These are phyloP conservation scores for Cystofilobasidium macerans DNA, from an alignment of 768 basidiomycete species.

Conservation along the genomic window DNA sequence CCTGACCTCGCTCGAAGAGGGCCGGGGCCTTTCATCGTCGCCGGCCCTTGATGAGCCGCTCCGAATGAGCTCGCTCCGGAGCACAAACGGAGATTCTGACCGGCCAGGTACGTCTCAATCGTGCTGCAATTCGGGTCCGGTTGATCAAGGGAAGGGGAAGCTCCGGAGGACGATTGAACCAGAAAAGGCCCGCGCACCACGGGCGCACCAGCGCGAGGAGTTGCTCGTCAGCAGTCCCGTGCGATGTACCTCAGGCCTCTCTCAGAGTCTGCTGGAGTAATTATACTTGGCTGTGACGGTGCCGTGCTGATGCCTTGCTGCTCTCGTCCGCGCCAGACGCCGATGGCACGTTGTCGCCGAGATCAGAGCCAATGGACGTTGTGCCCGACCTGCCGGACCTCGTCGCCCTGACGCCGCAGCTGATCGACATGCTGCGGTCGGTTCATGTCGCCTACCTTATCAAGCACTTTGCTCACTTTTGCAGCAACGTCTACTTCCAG, in stretches of 20 bases:
- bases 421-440: neutral
- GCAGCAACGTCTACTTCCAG: neutral
- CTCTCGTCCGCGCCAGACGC: neutral
- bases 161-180: too few species aligned
- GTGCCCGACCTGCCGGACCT: neutral
- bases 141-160: too few species aligned
- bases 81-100: neutral
- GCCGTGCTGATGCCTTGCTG: too few species aligned
- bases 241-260: too few species aligned
- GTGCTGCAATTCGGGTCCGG: too few species aligned
- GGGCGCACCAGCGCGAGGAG: too few species aligned
- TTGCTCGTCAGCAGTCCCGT: too few species aligned
- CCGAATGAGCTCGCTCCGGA: neutral
- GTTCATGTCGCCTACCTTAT: neutral
- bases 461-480: neutral
- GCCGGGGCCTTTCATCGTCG: neutral
- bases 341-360: neutral
- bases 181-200: too few species aligned
- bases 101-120: neutral
- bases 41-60: neutral
- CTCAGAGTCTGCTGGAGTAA: too few species aligned
- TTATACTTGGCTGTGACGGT: too few species aligned
- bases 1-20: constrained; percentile 1
- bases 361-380: neutral
- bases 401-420: constrained; percentile 7